phyloP scores from a whole-genome alignment of 1,284 basidiomycete species.

The Gymnopus androsaceus region DNA sequence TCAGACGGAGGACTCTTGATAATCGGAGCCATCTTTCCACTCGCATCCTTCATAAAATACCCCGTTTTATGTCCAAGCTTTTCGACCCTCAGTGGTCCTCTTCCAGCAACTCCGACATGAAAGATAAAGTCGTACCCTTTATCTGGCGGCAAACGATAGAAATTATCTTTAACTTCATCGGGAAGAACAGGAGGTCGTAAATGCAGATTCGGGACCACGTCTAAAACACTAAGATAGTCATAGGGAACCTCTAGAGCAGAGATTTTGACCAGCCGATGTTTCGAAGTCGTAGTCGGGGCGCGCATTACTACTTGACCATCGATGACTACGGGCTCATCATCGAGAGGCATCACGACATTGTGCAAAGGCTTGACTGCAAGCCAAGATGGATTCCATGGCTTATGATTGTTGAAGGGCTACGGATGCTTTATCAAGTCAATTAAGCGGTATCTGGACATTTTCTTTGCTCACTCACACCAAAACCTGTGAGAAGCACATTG shows the following conservation, averaged over 20 bases:
- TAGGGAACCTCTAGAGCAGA: conserved; percentile 63
- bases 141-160: conserved; percentile 45
- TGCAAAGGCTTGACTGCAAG: conserved; percentile 53
- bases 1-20: conserved; percentile 8
- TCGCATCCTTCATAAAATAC: conserved; percentile 70
- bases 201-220: conserved; percentile 60
- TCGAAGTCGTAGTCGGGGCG: conserved; percentile 6
- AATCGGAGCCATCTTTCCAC: conserved; percentile 38
- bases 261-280: conserved; percentile 52
- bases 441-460: neutral
- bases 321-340: conserved; percentile 14
- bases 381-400: conserved; percentile 55
- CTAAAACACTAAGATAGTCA: conserved; percentile 61
- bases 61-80: conserved; percentile 68
- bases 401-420: conserved; percentile 52
- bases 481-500: conserved; percentile 25
- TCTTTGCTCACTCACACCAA: conserved; percentile 24
- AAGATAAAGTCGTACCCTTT: conserved; percentile 75
- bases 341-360: conserved; percentile 40
- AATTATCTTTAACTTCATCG: conserved; percentile 26
- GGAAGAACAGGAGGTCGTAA: conserved; percentile 62
- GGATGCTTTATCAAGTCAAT: conserved; percentile 1
- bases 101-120: conserved; percentile 69
- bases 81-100: conserved; percentile 67
- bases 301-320: conserved; percentile 13